phyloP scores from a whole-genome alignment of 768 basidiomycete genomes.

The Terana coerulea region DNA sequence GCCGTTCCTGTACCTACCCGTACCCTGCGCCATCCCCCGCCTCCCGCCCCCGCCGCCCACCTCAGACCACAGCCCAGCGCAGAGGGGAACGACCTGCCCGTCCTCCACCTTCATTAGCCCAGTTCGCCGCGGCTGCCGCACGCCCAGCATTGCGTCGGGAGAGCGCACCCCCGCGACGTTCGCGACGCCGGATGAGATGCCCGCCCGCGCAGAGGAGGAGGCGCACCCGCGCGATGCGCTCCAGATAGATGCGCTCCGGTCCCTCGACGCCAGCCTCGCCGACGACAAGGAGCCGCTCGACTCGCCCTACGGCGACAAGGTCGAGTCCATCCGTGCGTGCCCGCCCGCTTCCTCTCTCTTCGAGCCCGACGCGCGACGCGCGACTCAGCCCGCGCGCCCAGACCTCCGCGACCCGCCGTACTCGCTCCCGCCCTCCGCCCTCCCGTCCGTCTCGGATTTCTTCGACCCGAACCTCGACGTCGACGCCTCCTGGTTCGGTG shows the following conservation, averaged over 20 bases:
- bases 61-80: too few species aligned
- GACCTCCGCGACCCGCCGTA: not conserved
- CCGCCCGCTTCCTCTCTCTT: too few species aligned
- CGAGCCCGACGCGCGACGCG: too few species aligned
- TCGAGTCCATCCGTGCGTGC: not conserved
- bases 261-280: not conserved
- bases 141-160: too few species aligned
- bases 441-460: constrained; percentile 14
- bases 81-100: too few species aligned
- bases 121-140: too few species aligned
- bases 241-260: not conserved
- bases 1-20: too few species aligned
- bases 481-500: constrained; percentile 23
- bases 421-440: not conserved
- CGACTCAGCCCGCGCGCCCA: not conserved
- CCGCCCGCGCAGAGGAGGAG: too few species aligned
- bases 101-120: too few species aligned
- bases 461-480: constrained; percentile 26
- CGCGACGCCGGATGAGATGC: not conserved
- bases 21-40: too few species aligned
- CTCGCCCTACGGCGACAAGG: not conserved
- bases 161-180: too few species aligned
- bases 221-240: not conserved
- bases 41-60: too few species aligned
- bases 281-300: not conserved